Evolutionary conservation across 257 asterid genomes (phyloP).

Genomic region (Forsythia suspensa): DNA sequence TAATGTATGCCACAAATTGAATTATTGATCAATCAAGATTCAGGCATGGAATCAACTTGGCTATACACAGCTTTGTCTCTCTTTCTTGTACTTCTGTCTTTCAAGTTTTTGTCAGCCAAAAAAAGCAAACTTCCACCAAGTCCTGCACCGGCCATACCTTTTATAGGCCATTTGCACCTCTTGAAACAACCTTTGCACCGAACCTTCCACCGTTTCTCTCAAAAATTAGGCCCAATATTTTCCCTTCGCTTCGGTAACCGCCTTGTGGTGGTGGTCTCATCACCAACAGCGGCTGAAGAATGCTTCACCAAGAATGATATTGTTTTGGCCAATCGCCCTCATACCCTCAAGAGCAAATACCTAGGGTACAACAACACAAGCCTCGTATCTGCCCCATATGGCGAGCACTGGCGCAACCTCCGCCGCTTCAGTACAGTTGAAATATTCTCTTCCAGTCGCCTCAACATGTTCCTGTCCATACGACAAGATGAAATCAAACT

Average conservation of each 20-base stretch:
- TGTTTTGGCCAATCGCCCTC: slow-evolving; percentile 54
- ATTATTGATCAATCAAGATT: not conserved
- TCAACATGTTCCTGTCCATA: slow-evolving; percentile 37
- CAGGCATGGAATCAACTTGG: slow-evolving; percentile 31
- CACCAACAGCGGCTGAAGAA: slow-evolving; percentile 45
- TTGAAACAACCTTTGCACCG: slow-evolving; percentile 51
- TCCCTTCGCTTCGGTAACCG: slow-evolving; percentile 54
- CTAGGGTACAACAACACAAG: slow-evolving; percentile 49
- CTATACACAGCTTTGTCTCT: slow-evolving; percentile 23
- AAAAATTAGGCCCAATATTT: slow-evolving; percentile 51
- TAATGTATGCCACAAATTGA: too few species aligned
- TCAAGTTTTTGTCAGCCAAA: not conserved
- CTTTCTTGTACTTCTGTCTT: not conserved
- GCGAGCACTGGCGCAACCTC: slow-evolving; percentile 65
- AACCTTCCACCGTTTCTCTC: slow-evolving; percentile 32
- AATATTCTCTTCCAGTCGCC: slow-evolving; percentile 48
- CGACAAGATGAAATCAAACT: slow-evolving; percentile 39
- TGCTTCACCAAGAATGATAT: slow-evolving; percentile 65
- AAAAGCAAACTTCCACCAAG: slow-evolving; percentile 45
- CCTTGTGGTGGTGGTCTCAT: slow-evolving; percentile 48
- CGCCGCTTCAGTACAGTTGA: slow-evolving; percentile 46
- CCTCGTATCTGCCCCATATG: slow-evolving; percentile 39
- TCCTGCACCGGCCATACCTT: slow-evolving; percentile 39
- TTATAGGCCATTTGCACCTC: slow-evolving; percentile 61
- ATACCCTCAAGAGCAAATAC: slow-evolving; percentile 33